phyloP scores from a whole-genome alignment of 2,329 filamentous ascomycete genomes.

The Microsporum ferrugineum region DNA sequence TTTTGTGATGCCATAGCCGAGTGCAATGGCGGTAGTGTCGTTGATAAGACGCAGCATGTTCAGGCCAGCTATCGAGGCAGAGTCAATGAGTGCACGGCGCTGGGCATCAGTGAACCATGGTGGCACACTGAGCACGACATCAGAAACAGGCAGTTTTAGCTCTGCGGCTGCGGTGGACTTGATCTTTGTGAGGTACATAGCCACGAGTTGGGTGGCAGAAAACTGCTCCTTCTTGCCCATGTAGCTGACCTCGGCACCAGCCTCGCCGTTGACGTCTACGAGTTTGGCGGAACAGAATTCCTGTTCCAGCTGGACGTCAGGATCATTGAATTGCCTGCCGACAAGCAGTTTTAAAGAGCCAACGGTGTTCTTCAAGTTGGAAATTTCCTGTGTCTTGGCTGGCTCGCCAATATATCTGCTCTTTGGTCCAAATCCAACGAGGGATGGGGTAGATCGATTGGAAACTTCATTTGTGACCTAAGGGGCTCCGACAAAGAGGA shows the following conservation, averaged over 20 bases:
- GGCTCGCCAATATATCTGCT: slow-evolving; percentile 86
- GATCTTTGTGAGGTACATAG: slow-evolving; percentile 94
- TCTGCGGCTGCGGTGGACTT: slow-evolving; percentile 77
- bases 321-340: slow-evolving; percentile 75
- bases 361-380: slow-evolving; percentile 99
- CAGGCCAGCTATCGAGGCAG: slow-evolving; percentile 82
- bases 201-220: slow-evolving; percentile 82
- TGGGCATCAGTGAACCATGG: slow-evolving; percentile 96
- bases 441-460: slow-evolving; percentile 90
- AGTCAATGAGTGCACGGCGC: slow-evolving; percentile 78
- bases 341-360: slow-evolving; percentile 82
- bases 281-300: slow-evolving; percentile 77
- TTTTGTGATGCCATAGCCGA: slow-evolving; percentile 97
- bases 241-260: slow-evolving; percentile 88
- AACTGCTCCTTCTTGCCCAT: slow-evolving; percentile 91
- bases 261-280: slow-evolving; percentile 83
- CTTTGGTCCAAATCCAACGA: slow-evolving; percentile 92
- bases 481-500: slow-evolving; percentile 5
- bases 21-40: slow-evolving; percentile 89
- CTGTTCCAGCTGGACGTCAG: slow-evolving; percentile 87
- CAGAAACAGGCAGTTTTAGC: slow-evolving; percentile 79
- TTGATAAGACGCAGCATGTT: slow-evolving; percentile 93
- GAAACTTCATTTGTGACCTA: slow-evolving; percentile 99
- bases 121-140: slow-evolving; percentile 87
- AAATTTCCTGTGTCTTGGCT: slow-evolving; percentile 97